Conservation (phyloP, 768 basidiomycete species). For the Leccinum subgranulosum region DNA sequence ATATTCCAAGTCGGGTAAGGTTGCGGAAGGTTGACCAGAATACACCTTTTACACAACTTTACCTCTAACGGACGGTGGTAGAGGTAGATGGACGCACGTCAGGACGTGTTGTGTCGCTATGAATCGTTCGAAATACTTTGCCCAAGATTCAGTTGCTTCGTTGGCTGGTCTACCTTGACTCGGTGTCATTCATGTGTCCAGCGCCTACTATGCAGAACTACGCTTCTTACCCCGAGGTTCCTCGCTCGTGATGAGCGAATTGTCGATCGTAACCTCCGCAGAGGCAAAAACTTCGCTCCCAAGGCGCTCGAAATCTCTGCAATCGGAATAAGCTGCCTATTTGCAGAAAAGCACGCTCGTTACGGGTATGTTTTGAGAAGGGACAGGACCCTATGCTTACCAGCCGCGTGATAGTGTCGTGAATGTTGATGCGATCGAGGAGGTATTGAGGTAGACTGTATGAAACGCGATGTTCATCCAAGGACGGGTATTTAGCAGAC, state of each 20-base stretch:
- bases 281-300: conserved; percentile 26
- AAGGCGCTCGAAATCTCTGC: conserved; percentile 26
- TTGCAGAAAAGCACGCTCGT: not conserved
- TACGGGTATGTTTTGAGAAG: not conserved
- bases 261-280: conserved; percentile 20
- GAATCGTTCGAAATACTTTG: conserved; percentile 19
- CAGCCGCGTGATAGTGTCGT: conserved; percentile 26
- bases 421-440: conserved; percentile 26
- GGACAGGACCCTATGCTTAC: conserved; percentile 10
- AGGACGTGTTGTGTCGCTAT: conserved; percentile 22
- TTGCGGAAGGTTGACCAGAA: conserved; percentile 27
- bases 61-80: not conserved
- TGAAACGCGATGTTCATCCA: conserved; percentile 6
- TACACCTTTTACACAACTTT: conserved; percentile 8
- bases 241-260: conserved; percentile 19
- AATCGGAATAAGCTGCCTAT: conserved; percentile 25
- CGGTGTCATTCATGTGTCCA: conserved; percentile 3
- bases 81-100: conserved; percentile 14
- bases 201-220: not conserved
- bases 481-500: conserved; percentile 1
- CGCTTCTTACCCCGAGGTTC: conserved; percentile 14
- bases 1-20: conserved; percentile 21
- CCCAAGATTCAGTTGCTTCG: conserved; percentile 23
- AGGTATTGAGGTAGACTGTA: conserved; percentile 22
- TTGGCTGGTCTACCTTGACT: conserved; percentile 12